These are phyloP conservation scores for Sutorius eximius DNA, from an alignment of 1,284 basidiomycete genomes.

Conservation along the genomic window DNA sequence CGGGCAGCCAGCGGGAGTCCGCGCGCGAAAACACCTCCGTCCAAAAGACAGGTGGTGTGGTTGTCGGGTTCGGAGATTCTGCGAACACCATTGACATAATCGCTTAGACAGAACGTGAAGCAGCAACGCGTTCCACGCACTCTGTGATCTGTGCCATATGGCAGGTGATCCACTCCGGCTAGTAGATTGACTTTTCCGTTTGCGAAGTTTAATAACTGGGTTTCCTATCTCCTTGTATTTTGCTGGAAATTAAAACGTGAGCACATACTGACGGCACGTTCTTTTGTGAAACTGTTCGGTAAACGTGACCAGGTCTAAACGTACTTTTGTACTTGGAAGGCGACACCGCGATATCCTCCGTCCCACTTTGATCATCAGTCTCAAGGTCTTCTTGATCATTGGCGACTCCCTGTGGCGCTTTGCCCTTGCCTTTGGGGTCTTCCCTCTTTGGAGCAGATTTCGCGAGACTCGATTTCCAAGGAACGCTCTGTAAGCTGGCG, in stretches of 20 bases:
- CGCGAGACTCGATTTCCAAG: slow-evolving; percentile 70
- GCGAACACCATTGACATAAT: slow-evolving; percentile 24
- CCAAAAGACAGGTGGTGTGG: slow-evolving; percentile 92
- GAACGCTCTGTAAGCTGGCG: slow-evolving; percentile 87
- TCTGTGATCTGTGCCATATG: slow-evolving; percentile 14
- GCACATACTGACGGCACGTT: background rate
- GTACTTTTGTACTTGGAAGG: slow-evolving; percentile 30
- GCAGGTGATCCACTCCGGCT: slow-evolving; percentile 19
- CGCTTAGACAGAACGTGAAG: slow-evolving; percentile 16
- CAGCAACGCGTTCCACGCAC: slow-evolving; percentile 22
- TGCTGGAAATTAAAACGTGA: slow-evolving; percentile 29
- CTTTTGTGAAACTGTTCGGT: slow-evolving; percentile 1
- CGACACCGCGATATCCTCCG: slow-evolving; percentile 40
- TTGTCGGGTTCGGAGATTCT: slow-evolving; percentile 51
- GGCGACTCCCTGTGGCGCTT: slow-evolving; percentile 27
- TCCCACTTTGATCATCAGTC: slow-evolving; percentile 34
- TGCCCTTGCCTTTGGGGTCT: slow-evolving; percentile 37
- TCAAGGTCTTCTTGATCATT: slow-evolving; percentile 25
- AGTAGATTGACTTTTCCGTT: slow-evolving; percentile 46
- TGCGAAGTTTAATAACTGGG: slow-evolving; percentile 56
- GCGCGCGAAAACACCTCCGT: slow-evolving; percentile 94
- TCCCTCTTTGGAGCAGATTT: slow-evolving; percentile 41
- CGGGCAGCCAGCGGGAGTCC: slow-evolving; percentile 89
- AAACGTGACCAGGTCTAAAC: slow-evolving; percentile 12
- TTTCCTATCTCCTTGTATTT: slow-evolving; percentile 56